Evolutionary conservation across 2,329 filamentous ascomycete species (phyloP), one percentile per base, ranked within the genome.

Genomic region (Colletotrichum sojae): DNA sequence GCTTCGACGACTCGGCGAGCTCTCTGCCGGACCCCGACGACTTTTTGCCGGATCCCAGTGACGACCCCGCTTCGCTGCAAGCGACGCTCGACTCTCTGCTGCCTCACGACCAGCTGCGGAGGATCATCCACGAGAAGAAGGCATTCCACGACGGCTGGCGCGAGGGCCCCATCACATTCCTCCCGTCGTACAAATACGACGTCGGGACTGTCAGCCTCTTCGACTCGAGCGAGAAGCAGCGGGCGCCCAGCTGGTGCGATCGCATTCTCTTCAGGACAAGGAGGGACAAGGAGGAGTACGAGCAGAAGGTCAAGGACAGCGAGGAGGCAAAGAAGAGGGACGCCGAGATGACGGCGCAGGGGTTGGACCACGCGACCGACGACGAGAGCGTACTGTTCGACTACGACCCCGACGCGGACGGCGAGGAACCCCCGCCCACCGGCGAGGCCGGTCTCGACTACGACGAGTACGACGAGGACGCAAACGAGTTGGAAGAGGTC

Each of bases 151-250:
- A 97, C 71, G 95, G 95, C 1, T 99, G 96, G 95, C 87, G 88
- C 58, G 96, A 99, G 83, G 96, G 95, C 0, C 86, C 90, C 0
- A 95, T 99, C 64, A 89, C 89, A 1, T 99, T 99, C 76, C 79
- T 98, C 16, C 96, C 96, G 2, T 97, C 96, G 0, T 99, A 99
- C 81, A 99, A 99, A 79, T 99, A 99, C 74, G 97, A 99, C 75
- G 86, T 97, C 31, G 96, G 96, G n/a, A 97, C 92, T 36, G 89
- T 97, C 39, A 93, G 93, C 2, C 88, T 94, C 36, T 99, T 98
- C 77, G 97, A 99, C 81, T 94, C 95, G 0, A 97, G 95, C 73
- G 96, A 98, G 77, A 99, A 99, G 83, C 91, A 91, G 72, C 89
- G 97, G 61, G 92, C 93, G 2, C 96, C 96, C 3, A 97, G 94